phyloP scores from a whole-genome alignment of 1,284 basidiomycete species.

The Moniliella sp. region DNA sequence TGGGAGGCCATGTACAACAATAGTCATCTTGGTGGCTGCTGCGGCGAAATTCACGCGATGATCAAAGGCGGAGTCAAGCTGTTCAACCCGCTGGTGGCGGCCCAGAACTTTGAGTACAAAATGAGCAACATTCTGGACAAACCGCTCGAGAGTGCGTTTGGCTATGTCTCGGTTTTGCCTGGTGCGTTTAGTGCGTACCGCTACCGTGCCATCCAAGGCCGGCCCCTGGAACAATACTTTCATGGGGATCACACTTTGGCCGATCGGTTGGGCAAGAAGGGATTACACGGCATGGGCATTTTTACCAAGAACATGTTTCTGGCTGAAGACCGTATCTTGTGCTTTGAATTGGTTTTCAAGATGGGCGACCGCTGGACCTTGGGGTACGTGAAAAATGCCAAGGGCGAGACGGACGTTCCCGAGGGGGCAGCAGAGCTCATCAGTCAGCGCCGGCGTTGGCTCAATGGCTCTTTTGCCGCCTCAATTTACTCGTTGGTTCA shows the following conservation, averaged over 20 bases:
- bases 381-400: constrained; percentile 80
- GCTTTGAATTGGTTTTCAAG: constrained; percentile 88
- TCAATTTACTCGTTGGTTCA: constrained; percentile 73
- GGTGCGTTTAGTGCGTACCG: constrained; percentile 91
- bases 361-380: constrained; percentile 61
- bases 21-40: constrained; percentile 27
- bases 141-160: constrained; percentile 79
- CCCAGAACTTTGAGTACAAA: constrained; percentile 91
- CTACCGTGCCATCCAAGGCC: constrained; percentile 68
- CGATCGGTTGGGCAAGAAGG: constrained; percentile 72
- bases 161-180: constrained; percentile 70
- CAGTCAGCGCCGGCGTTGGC: constrained; percentile 75
- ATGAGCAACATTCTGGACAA: constrained; percentile 59
- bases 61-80: constrained; percentile 26
- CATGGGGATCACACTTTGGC: constrained; percentile 71
- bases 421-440: constrained; percentile 60
- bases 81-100: constrained; percentile 40
- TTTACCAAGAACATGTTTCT: constrained; percentile 52
- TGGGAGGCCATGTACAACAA: constrained; percentile 34
- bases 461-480: constrained; percentile 89
- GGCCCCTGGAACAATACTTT: constrained; percentile 88
- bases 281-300: constrained; percentile 90
- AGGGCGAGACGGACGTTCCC: constrained; percentile 82
- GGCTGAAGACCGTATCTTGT: constrained; percentile 54
- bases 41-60: constrained; percentile 33